These are phyloP conservation scores for Candida hispaniensis DNA, from an alignment of 805 yeast species.

Conservation along the genomic window DNA sequence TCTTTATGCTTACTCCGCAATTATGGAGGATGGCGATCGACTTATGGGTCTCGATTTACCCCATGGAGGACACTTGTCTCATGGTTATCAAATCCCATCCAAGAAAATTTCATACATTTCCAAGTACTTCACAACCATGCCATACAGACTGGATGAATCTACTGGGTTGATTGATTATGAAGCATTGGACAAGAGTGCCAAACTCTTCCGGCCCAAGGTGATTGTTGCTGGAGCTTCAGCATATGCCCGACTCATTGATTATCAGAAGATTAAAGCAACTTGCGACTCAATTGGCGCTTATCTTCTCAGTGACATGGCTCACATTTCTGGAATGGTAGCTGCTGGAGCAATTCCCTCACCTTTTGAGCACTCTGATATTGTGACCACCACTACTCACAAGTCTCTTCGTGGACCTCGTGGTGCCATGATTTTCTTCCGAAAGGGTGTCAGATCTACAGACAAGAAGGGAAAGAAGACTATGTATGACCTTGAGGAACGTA, in stretches of 20 bases:
- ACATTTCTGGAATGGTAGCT: conserved; percentile 89
- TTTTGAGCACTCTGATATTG: conserved; percentile 86
- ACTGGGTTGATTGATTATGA: conserved; percentile 94
- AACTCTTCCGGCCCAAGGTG: conserved; percentile 85
- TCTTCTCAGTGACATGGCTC: conserved; percentile 92
- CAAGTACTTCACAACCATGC: conserved; percentile 95
- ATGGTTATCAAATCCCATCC: conserved; percentile 87
- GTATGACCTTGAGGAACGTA: conserved; percentile 81
- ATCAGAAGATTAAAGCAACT: conserved; percentile 78
- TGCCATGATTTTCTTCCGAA: conserved; percentile 94
- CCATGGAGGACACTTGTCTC: conserved; percentile 96
- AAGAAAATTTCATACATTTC: conserved; percentile 87
- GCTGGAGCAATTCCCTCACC: conserved; percentile 93
- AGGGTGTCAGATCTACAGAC: conserved; percentile 75
- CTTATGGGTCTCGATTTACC: conserved; percentile 97
- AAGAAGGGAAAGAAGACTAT: conserved; percentile 74
- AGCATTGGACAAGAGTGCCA: conserved; percentile 67
- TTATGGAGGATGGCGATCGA: conserved; percentile 82
- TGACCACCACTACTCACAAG: conserved; percentile 96
- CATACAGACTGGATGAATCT: conserved; percentile 74
- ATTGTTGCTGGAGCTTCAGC: conserved; percentile 97
- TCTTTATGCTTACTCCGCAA: conserved; percentile 81
- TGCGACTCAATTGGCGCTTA: conserved; percentile 92
- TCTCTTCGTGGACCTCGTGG: conserved; percentile 99
- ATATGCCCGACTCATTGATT: conserved; percentile 82